These are phyloP conservation scores for Amphicarpaea edgeworthii DNA, from an alignment of 306 rosid species.

Conservation along the genomic window DNA sequence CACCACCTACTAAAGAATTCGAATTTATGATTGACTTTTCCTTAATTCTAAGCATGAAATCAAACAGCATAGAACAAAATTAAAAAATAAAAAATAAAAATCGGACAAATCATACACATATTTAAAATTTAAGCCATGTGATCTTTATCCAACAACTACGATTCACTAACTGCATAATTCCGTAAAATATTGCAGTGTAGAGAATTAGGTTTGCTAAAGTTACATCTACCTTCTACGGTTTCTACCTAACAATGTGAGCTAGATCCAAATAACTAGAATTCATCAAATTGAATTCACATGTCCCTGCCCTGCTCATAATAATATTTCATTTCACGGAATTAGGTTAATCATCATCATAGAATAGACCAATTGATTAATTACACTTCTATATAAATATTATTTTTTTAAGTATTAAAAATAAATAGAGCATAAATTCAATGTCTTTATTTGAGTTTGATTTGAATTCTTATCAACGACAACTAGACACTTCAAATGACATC, in stretches of 20 bases:
- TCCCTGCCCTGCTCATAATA: not conserved
- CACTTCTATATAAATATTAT: not conserved
- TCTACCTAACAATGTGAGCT: not conserved
- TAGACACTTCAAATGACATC: not conserved
- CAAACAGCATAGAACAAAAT: not conserved
- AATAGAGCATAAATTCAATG: not conserved
- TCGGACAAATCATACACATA: not conserved
- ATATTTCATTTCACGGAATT: not conserved
- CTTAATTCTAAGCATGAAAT: not conserved
- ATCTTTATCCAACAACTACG: not conserved
- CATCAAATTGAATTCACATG: not conserved
- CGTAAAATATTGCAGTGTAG: not conserved
- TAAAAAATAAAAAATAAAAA: not conserved
- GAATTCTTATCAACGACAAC: not conserved
- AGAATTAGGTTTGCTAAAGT: not conserved
- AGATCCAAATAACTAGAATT: not conserved
- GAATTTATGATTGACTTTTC: not conserved
- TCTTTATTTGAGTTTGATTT: not conserved
- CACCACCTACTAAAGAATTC: not conserved
- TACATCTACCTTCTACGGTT: not conserved
- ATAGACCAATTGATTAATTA: not conserved
- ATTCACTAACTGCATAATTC: not conserved
- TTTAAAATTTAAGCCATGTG: not conserved
- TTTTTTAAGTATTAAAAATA: not conserved
- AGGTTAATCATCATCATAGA: not conserved